phyloP scores from a whole-genome alignment of 495 filamentous ascomycete species.

The Penicillium canariense region DNA sequence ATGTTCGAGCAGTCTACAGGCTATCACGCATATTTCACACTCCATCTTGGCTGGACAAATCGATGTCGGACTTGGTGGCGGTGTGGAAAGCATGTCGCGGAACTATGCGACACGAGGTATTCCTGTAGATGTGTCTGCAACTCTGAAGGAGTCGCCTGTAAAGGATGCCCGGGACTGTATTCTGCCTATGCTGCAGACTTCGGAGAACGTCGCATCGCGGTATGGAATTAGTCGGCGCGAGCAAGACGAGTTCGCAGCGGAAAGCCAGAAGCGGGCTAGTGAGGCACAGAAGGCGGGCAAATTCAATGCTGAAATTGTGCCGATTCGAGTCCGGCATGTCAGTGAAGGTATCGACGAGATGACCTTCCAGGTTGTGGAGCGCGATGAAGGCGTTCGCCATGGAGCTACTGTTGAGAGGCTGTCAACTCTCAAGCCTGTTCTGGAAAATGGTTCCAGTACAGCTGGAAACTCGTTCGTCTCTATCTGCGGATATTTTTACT shows the following conservation, averaged over 20 bases:
- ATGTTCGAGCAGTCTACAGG: conserved; percentile 86
- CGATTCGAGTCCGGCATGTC: conserved; percentile 67
- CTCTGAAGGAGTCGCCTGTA: conserved; percentile 52
- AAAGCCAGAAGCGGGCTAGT: conserved; percentile 74
- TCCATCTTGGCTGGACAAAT: conserved; percentile 72
- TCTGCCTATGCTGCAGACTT: conserved; percentile 87
- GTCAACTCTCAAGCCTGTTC: conserved; percentile 74
- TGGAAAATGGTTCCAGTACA: conserved; percentile 74
- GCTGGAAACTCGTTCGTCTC: conserved; percentile 54
- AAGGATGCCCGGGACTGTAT: conserved; percentile 75
- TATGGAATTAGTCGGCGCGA: conserved; percentile 69
- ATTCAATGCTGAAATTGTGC: conserved; percentile 81
- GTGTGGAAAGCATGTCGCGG: conserved; percentile 75
- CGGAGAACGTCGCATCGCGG: conserved; percentile 80
- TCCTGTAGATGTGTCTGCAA: conserved; percentile 62
- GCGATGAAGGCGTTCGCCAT: conserved; percentile 78
- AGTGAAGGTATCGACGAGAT: conserved; percentile 65
- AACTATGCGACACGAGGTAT: conserved; percentile 67
- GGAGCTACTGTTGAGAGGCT: conserved; percentile 76
- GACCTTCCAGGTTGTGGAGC: conserved; percentile 64
- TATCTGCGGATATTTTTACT: not conserved
- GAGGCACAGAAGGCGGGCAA: conserved; percentile 75
- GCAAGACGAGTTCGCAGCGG: conserved; percentile 76
- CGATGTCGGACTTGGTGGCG: conserved; percentile 75
- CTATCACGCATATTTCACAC: conserved; percentile 80